Conservation (phyloP, 2,329 filamentous ascomycete genomes). For the Claviceps cyperi region DNA sequence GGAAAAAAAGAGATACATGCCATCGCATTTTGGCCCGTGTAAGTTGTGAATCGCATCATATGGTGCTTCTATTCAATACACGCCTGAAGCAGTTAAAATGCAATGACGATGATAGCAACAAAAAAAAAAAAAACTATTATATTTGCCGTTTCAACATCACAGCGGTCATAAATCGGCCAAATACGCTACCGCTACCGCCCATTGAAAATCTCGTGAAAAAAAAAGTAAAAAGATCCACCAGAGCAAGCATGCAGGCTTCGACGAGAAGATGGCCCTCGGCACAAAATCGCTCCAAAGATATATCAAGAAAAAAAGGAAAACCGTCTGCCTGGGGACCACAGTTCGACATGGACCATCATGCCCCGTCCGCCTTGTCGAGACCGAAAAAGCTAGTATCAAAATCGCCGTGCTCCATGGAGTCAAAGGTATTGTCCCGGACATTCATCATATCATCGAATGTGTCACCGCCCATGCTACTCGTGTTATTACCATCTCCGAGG, state of each 20-base stretch:
- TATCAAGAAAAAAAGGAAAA: not conserved
- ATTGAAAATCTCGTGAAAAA: too few species aligned
- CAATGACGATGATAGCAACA: too few species aligned
- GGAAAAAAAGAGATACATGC: not conserved
- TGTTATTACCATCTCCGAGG: slow-evolving; percentile 10
- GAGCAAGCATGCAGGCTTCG: not conserved
- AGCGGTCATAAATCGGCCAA: too few species aligned
- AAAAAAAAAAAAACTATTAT: too few species aligned
- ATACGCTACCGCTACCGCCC: too few species aligned
- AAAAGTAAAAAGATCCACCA: not conserved
- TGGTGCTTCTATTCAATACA: not conserved
- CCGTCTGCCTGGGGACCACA: not conserved
- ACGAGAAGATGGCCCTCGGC: too few species aligned
- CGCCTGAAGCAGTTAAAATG: not conserved
- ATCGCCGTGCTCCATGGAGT: slow-evolving; percentile 28
- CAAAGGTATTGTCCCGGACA: slow-evolving; percentile 26
- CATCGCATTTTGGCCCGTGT: not conserved
- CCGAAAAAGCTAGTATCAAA: slow-evolving; percentile 35
- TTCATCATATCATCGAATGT: slow-evolving; percentile 38
- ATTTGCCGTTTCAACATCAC: too few species aligned
- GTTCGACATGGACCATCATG: slow-evolving; percentile 3
- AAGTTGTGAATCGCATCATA: not conserved
- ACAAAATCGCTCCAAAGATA: too few species aligned
- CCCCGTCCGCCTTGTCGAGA: slow-evolving; percentile 15
- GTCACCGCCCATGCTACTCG: slow-evolving; percentile 13